Base-by-base conservation (phyloP, 371 early-diverging fungal species). In the Funneliformis caledonium region DNA sequence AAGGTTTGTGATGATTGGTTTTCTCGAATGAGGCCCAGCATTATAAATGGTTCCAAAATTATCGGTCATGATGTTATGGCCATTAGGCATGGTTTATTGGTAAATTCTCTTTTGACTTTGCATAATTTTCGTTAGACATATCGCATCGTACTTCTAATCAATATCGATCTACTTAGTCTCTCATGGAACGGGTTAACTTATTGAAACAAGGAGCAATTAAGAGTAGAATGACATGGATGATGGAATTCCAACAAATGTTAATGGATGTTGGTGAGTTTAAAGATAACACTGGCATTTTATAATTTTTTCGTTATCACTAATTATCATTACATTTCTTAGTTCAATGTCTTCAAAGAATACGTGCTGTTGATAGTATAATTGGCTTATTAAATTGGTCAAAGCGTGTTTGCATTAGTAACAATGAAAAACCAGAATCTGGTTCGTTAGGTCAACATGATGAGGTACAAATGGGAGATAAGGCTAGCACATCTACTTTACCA, bases 1-100 rank as follows among this genome's bases (percentile, higher is more conserved):
- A 88, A 88, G 47, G 89, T 92, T 4, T 94, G 94, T 81, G 90
- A 92, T 26, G 95, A 96, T 33, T 96, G 94, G 89, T 95, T 93
- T 75, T 79, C 84, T 0, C 86, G 94, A 4, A 64, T 59, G n/a
- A 42, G 79, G 70, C 4, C 59, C 10, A 43, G 48, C 6, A 68
- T 79, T 56, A 42, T 79, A 16, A 79, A 79, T 26, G 79, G 79
- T 31, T 69, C 70, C n/a, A 69, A 31, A 59, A 79, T 79, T 37
- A 42, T 70, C 56, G 79, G 79, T n/a, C 70, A 69, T 48, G 70
- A 79, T 59, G 37, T 70, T 31, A n/a, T 79, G 79, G 56, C 64
- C 16, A 33, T 79, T 14, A 79, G 16, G 48, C 79, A 79, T 56
- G 59, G 79, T 22, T 37, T 52, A 56, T 50, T 45, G 65, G 77